Evolutionary conservation across 441 rosid species (phyloP), one percentile per base, ranked within the genome.

Genomic region (Daphne laureola): DNA sequence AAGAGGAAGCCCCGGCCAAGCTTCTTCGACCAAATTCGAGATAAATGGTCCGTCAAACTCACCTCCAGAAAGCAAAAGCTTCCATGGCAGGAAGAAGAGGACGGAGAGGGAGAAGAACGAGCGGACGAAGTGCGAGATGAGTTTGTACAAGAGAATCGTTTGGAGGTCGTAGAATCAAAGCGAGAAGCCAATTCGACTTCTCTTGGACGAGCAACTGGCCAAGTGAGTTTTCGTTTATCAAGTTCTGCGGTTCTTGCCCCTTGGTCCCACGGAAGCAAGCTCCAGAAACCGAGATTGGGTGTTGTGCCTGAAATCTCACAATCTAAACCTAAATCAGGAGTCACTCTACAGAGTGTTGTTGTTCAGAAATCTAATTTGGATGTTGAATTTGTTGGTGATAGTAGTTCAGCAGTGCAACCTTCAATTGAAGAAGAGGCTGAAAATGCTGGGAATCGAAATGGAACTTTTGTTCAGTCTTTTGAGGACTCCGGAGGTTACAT

Each of bases 1-100:
- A 81, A 62, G 73, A 77, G 87, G 61, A 81, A 78, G 70, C 76
- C 82, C 16, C 72, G 65, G 66, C 95, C 96, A 17, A 79, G 92
- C 17, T 87, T 87, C 50, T 75, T 80, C 61, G 83, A 84, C 25
- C 83, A 79, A 64, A 73, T 90, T 71, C 84, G 73, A 0, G 77
- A 74, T 16, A 90, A 85, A 58, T 90, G 98, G 96, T 73, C 87
- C 44, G 51, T 59, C n/a, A 85, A 77, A 52, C 54, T 64, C 65
- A 65, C 46, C 56, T 82, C 92, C 0, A 54, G 46, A 8, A 76
- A 70, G 61, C 75, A 76, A 38, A 83, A 69, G 4, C 71, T 83
- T 38, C 96, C 95, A 14, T 87, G 98, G 96, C 84, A 83, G 59
- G 74, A 76, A 61, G 67, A 58, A 42, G 66, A 66, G 46, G 61